These are phyloP conservation scores for Emmonsiellopsis sp. DNA, from an alignment of 2,329 filamentous ascomycete species.

Conservation along the genomic window DNA sequence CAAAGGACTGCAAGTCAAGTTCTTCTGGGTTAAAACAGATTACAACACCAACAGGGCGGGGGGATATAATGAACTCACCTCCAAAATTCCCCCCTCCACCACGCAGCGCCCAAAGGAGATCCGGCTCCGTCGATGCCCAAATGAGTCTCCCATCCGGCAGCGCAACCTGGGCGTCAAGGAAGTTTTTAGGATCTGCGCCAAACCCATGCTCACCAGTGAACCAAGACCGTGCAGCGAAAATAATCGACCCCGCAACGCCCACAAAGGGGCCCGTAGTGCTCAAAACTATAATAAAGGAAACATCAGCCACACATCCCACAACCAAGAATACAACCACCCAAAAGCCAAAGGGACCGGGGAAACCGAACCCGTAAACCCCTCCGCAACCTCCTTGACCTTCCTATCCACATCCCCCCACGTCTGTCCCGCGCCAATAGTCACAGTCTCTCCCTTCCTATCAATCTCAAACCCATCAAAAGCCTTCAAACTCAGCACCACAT, in stretches of 20 bases:
- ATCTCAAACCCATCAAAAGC: constrained; percentile 30
- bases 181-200: constrained; percentile 30
- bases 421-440: constrained; percentile 27
- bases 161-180: constrained; percentile 32
- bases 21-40: too few relatives aligned
- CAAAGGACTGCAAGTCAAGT: background rate
- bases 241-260: constrained; percentile 29
- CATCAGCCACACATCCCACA: background rate
- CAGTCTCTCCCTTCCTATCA: constrained; percentile 19
- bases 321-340: background rate
- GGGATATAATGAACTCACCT: constrained; percentile 1
- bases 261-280: constrained; percentile 29
- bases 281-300: constrained; percentile 15
- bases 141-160: constrained; percentile 26
- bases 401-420: constrained; percentile 29
- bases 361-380: constrained; percentile 22
- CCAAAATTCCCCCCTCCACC: constrained; percentile 27
- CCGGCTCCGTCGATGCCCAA: constrained; percentile 31
- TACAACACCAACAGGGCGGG: too few relatives aligned
- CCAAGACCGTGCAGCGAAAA: constrained; percentile 32
- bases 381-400: constrained; percentile 24
- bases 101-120: constrained; percentile 33
- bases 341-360: background rate
- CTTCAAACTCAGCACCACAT: constrained; percentile 29
- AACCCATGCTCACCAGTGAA: constrained; percentile 29